phyloP scores from a whole-genome alignment of 176 grass and related monocot species.

The Melocanna baccifera region DNA sequence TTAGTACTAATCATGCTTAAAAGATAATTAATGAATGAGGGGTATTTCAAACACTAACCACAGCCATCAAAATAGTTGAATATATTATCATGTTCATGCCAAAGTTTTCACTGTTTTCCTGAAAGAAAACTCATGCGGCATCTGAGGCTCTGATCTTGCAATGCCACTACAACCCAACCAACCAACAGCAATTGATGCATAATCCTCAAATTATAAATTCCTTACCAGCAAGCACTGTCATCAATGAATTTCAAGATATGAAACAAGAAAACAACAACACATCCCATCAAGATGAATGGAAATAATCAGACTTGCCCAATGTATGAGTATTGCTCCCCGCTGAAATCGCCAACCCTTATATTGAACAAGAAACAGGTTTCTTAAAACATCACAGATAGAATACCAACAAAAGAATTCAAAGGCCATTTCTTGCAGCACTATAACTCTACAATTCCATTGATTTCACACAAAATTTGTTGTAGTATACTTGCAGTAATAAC shows the following conservation, averaged over 20 bases:
- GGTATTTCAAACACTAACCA: too few species aligned
- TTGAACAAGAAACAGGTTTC: neutral
- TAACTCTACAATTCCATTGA: slow-evolving; percentile 35
- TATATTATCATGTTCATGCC: neutral
- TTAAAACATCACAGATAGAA: slow-evolving; percentile 19
- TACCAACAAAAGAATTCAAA: neutral
- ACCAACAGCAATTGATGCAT: neutral
- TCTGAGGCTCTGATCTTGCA: neutral
- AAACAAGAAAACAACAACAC: neutral
- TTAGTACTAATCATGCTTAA: too few species aligned
- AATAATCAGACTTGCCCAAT: neutral
- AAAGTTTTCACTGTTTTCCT: neutral
- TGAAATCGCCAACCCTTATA: neutral
- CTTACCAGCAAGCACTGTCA: neutral
- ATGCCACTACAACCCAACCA: neutral
- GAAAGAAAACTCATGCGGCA: neutral
- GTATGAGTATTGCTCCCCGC: neutral
- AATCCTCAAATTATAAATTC: too few species aligned
- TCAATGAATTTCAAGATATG: neutral
- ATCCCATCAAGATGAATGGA: neutral
- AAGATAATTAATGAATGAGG: too few species aligned
- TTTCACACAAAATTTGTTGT: slow-evolving; percentile 9
- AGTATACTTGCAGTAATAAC: slow-evolving; percentile 17
- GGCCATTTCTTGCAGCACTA: neutral
- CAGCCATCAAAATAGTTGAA: neutral